These are phyloP conservation scores for Kingdonia uniflora DNA, from an alignment of 164 flowering plant species.

Conservation along the genomic window DNA sequence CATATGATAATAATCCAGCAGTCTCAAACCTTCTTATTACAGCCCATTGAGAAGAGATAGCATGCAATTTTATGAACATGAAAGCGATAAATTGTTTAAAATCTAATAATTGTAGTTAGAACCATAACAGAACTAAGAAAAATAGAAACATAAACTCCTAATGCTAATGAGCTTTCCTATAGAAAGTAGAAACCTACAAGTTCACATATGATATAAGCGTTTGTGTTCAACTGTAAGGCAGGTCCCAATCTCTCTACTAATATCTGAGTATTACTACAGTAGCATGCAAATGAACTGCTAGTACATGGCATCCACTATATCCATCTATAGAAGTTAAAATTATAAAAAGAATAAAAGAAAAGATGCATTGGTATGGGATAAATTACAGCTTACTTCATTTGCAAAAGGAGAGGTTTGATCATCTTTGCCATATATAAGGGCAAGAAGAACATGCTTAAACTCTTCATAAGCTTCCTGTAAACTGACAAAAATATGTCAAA, in stretches of 20 bases:
- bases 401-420: conserved; percentile 85
- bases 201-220: no score
- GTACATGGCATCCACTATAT: no score
- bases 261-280: no score
- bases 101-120: background rate
- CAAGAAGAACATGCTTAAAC: conserved; percentile 94
- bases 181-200: no score
- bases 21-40: conserved; percentile 74
- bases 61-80: background rate
- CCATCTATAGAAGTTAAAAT: no score
- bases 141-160: no score
- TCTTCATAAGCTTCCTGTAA: conserved; percentile 99
- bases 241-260: no score
- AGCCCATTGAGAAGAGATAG: conserved; percentile 72
- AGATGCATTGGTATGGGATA: background rate
- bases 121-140: no score
- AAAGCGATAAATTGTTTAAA: background rate
- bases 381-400: conserved; percentile 47
- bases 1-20: conserved; percentile 75
- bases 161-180: no score
- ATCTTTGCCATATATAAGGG: conserved; percentile 87
- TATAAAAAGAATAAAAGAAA: no score
- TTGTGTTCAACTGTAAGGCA: no score
- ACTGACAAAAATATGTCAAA: conserved; percentile 16
- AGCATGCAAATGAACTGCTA: no score